Base-by-base conservation (phyloP, 345 rosid genomes). In the Abelmoschus esculentus region DNA sequence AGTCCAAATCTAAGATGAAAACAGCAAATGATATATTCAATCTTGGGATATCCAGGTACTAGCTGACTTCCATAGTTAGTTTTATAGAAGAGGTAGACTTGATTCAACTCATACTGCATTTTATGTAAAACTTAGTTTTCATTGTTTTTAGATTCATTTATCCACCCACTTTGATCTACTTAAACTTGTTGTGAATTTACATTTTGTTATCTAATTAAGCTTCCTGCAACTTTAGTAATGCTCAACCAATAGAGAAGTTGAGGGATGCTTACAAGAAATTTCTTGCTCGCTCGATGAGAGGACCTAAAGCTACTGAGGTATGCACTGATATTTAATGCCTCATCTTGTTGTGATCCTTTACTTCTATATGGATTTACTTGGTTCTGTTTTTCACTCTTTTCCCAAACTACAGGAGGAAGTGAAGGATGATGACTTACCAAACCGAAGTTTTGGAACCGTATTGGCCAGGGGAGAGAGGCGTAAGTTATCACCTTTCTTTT, bases 401-500 rank as follows among this genome's bases (percentile, higher is more conserved):
- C 36, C 15, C 22, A 55, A 72, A 72, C 12, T 58, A 6, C 40
- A 86, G 87, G 87, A 89, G 74, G 89, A 80, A 52, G 44, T 76
- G 0, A 83, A 74, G 75, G 96, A 85, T 76, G 77, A 75, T 76
- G 71, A 80, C 32, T 69, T 80, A 29, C 88, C 89, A 38, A 73
- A 69, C 22, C 79, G 96, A 77, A 90, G 90, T 79, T 93, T 93
- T 75, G 97, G 98, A 70, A 91, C 97, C 68, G 46, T 88, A 74
- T 66, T 93, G 78, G 59, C 84, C 18, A 83, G 77, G 22, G 88
- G 80, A 72, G 90, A 82, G 52, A 90, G 85, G 38, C 58, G 97
- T 88, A 79, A 85, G 91, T 81, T 55, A 19, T 31, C 15, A 52
- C 61, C 61, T 70, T 74, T 9, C 34, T 59, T 5, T 57, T 36